Evolutionary conservation across 2,329 filamentous ascomycete genomes (phyloP).

Genomic region (Celoporthe dispersa): DNA sequence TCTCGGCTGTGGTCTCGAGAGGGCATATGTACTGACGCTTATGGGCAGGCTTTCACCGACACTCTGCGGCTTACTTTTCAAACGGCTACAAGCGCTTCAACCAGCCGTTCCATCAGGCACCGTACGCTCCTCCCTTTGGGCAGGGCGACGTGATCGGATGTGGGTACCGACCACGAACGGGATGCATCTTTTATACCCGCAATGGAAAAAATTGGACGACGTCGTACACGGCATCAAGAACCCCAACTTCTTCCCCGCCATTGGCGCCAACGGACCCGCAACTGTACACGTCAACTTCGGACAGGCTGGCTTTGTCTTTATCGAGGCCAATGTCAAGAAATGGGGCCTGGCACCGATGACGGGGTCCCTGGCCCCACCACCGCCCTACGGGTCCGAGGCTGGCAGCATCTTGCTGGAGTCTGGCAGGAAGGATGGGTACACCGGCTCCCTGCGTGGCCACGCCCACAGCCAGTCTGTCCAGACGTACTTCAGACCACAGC

Average conservation of each 20-base stretch:
- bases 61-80: conserved; percentile 89
- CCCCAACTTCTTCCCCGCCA: conserved; percentile 95
- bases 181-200: conserved; percentile 95
- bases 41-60: conserved; percentile 80
- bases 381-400: conserved; percentile 95
- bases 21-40: not conserved
- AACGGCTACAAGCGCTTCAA: conserved; percentile 86
- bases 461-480: conserved; percentile 54
- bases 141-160: conserved; percentile 97
- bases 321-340: conserved; percentile 99
- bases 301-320: conserved; percentile 97
- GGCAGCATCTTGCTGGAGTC: conserved; percentile 93
- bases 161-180: conserved; percentile 91
- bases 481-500: conserved; percentile 43
- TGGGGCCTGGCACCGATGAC: conserved; percentile 97
- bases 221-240: conserved; percentile 90
- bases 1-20: not conserved
- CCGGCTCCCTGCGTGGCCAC: conserved; percentile 42
- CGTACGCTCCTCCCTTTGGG: conserved; percentile 82
- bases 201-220: conserved; percentile 98
- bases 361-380: conserved; percentile 90
- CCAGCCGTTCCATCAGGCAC: conserved; percentile 81
- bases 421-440: conserved; percentile 67
- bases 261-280: conserved; percentile 94
- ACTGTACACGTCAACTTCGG: conserved; percentile 96